These are phyloP conservation scores for Nemania diffusa DNA, from an alignment of 2,329 filamentous ascomycete species.

Conservation along the genomic window DNA sequence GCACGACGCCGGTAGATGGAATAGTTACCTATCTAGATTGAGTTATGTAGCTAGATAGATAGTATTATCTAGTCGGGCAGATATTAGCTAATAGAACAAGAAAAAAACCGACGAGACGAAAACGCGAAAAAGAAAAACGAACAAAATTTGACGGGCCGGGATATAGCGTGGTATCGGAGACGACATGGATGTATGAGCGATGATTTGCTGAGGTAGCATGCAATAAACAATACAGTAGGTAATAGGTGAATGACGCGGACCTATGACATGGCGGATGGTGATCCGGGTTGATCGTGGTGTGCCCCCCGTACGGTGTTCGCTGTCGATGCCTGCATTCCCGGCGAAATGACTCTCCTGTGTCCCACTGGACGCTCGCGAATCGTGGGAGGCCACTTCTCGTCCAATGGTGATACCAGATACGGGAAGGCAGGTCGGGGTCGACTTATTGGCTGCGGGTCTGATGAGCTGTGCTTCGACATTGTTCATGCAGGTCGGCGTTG, in stretches of 20 bases:
- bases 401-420: slow-evolving; percentile 25
- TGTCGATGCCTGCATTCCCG: neutral
- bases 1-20: slow-evolving; percentile 20
- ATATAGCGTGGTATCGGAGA: slow-evolving; percentile 4
- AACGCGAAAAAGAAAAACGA: slow-evolving; percentile 18
- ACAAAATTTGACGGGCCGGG: slow-evolving; percentile 22
- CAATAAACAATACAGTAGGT: neutral
- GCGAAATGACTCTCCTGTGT: neutral
- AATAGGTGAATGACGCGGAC: neutral
- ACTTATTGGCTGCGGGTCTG: slow-evolving; percentile 35
- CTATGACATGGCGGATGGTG: neutral
- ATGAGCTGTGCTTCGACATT: slow-evolving; percentile 37
- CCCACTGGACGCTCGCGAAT: neutral
- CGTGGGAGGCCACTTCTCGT: slow-evolving; percentile 4
- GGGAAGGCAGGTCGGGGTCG: slow-evolving; percentile 17
- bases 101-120: neutral
- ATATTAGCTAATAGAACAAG: neutral
- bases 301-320: neutral
- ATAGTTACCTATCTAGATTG: neutral
- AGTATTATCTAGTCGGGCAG: too few species aligned
- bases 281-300: neutral
- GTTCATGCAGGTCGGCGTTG: slow-evolving; percentile 33
- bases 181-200: slow-evolving; percentile 2
- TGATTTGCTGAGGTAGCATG: neutral
- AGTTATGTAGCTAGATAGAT: neutral